Evolutionary conservation across 495 filamentous ascomycete genomes (phyloP).

Genomic region (Hypoxylon intermedium): DNA sequence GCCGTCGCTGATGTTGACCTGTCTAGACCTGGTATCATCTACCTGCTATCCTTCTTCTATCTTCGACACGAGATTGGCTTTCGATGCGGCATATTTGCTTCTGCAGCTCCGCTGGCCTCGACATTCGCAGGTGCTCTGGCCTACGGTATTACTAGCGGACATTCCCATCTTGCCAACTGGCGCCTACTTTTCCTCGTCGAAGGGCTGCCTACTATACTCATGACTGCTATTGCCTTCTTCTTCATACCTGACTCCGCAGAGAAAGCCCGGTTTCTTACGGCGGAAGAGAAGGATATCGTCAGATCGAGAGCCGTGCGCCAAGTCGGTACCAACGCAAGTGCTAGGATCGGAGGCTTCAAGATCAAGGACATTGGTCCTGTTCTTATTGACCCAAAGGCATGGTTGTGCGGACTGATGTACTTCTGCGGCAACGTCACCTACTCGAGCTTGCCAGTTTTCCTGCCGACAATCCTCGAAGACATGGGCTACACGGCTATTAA

Average conservation of each 20-base stretch:
- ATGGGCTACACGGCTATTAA: slow-evolving; percentile 77
- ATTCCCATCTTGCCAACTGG: slow-evolving; percentile 72
- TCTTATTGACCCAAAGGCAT: slow-evolving; percentile 64
- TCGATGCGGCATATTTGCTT: slow-evolving; percentile 73
- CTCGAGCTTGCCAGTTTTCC: slow-evolving; percentile 78
- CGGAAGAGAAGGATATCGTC: slow-evolving; percentile 73
- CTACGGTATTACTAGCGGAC: slow-evolving; percentile 76
- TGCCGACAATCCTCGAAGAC: slow-evolving; percentile 77
- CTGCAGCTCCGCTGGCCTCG: slow-evolving; percentile 75
- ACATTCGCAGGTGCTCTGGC: slow-evolving; percentile 80
- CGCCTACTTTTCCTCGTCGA: slow-evolving; percentile 79
- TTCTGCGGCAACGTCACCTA: slow-evolving; percentile 65
- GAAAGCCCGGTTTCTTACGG: slow-evolving; percentile 69
- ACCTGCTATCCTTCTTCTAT: slow-evolving; percentile 81
- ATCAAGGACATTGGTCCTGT: slow-evolving; percentile 64
- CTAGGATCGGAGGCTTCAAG: slow-evolving; percentile 56
- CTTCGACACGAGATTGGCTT: slow-evolving; percentile 75
- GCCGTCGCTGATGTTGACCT: slow-evolving; percentile 1
- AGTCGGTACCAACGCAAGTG: slow-evolving; percentile 57
- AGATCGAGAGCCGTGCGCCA: slow-evolving; percentile 65
- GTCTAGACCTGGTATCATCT: slow-evolving; percentile 67
- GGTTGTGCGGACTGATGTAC: slow-evolving; percentile 47
- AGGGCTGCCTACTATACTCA: slow-evolving; percentile 69
- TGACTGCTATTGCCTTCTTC: slow-evolving; percentile 68
- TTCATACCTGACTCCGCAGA: slow-evolving; percentile 72